These are phyloP conservation scores for Ophiostoma tasmaniense DNA, from an alignment of 2,329 filamentous ascomycete species.

Conservation along the genomic window DNA sequence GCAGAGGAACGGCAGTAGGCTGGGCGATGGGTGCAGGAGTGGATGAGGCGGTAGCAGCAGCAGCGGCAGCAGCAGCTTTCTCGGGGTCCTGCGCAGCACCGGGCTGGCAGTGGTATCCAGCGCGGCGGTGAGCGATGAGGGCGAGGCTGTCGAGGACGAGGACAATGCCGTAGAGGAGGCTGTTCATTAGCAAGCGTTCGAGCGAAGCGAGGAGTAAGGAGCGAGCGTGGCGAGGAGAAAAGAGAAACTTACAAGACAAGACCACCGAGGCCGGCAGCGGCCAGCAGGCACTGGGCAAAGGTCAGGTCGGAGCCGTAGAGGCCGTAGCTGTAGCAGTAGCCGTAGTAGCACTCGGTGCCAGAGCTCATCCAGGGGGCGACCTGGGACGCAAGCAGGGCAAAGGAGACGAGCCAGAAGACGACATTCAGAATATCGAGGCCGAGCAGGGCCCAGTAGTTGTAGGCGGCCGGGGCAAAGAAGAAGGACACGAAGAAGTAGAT, in stretches of 20 bases:
- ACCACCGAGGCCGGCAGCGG: conserved; percentile 27
- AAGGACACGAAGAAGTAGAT: conserved; percentile 41
- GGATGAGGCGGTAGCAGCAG: not conserved
- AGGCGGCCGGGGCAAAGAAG: conserved; percentile 32
- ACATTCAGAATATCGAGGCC: conserved; percentile 42
- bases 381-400: conserved; percentile 34
- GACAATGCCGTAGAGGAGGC: conserved; percentile 35
- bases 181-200: conserved; percentile 20
- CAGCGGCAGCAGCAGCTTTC: conserved; percentile 11
- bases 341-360: conserved; percentile 22
- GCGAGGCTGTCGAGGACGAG: conserved; percentile 35
- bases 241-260: conserved; percentile 28
- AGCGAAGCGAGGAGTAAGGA: conserved; percentile 7
- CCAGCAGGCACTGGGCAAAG: conserved; percentile 26
- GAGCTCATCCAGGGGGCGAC: conserved; percentile 25
- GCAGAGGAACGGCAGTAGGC: not conserved
- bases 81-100: conserved; percentile 21
- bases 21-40: not conserved
- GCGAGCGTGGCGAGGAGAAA: not conserved
- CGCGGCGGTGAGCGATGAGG: conserved; percentile 37
- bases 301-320: conserved; percentile 13
- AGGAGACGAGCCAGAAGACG: conserved; percentile 44
- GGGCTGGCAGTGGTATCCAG: conserved; percentile 34
- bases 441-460: conserved; percentile 47
- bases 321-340: conserved; percentile 19